Evolutionary conservation across 2,329 filamentous ascomycete species (phyloP), one percentile per base, ranked within the genome.

Genomic region (Fusarium stilboides): DNA sequence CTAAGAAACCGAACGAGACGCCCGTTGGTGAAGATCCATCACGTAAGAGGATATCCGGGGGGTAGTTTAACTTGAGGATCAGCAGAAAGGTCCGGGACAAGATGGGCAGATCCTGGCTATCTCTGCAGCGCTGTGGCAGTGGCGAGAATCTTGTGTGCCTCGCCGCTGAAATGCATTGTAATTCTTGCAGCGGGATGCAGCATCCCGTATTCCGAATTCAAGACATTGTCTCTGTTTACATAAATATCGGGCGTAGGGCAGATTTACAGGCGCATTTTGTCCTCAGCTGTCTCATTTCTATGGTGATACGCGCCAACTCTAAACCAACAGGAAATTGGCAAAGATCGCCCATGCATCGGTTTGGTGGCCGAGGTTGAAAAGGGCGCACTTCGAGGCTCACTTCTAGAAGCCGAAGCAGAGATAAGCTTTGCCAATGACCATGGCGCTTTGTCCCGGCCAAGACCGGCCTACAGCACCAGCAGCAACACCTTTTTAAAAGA

Each of bases 21-120:
- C 61, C 58, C 68, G 58, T 45, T 47, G 34, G 39, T 44, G 51
- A 59, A 59, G 60, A 60, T 64, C 54, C 58, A 72, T 71, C 64
- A 71, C 71, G 71, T 71, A 74, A 72, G 46, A 57, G 40, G 63
- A 28, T 60, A 26, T n/a, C 17, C 34, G 49, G 60, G 52, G 42
- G 55, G 39, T 59, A 36, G 39, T 43, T 57, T 58, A 40, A 26
- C 40, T 58, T 40, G 43, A 52, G 43, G 63, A 62, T 62, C 50
- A 47, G 57, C 36, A 26, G 17, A 46, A 42, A 22, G 45, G 24
- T 19, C 34, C 37, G 34, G 34, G 34, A 36, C 17, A 17, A 33
- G 50, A 53, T 68, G 56, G 43, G 52, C 57, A 69, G 68, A 69
- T 44, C 54, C 40, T 39, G 43, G 24, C 52, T 36, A 55, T 54